These are phyloP conservation scores for Pulveroboletus sp. DNA, from an alignment of 768 basidiomycete genomes.

Conservation along the genomic window DNA sequence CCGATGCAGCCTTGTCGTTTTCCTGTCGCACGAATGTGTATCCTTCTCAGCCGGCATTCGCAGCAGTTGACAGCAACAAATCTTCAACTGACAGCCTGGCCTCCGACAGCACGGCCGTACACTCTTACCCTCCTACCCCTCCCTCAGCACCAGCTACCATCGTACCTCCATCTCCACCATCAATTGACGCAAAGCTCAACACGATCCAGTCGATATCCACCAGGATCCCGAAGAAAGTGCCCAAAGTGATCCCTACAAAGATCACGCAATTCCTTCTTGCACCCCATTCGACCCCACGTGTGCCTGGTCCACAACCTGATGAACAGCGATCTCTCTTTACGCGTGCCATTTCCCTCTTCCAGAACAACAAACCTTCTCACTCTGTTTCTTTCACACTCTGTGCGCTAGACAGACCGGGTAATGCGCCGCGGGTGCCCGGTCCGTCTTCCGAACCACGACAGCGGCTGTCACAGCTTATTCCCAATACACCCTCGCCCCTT, in stretches of 20 bases:
- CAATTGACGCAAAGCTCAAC: constrained; percentile 30
- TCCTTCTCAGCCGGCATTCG: constrained; percentile 20
- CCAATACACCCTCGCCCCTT: constrained; percentile 42
- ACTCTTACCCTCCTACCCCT: constrained; percentile 62
- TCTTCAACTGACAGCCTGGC: constrained; percentile 27
- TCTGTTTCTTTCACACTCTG: constrained; percentile 62
- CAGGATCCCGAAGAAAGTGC: background rate
- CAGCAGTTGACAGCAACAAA: constrained; percentile 8
- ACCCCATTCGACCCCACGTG: constrained; percentile 40
- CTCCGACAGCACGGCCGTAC: constrained; percentile 36
- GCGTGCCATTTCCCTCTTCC: constrained; percentile 48
- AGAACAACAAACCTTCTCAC: constrained; percentile 50
- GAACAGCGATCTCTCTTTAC: constrained; percentile 45
- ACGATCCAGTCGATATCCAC: constrained; percentile 8
- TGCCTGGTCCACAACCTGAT: constrained; percentile 26
- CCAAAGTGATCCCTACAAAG: constrained; percentile 14
- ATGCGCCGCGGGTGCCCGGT: constrained; percentile 11
- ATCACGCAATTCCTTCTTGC: constrained; percentile 54
- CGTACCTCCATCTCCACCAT: constrained; percentile 34
- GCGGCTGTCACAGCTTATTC: constrained; percentile 19
- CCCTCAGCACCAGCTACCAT: constrained; percentile 31
- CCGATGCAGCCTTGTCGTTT: constrained; percentile 52
- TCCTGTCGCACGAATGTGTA: constrained; percentile 47
- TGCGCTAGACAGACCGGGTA: constrained; percentile 17
- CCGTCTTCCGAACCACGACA: constrained; percentile 24